Percentiles rank a stretch among this genome's conserved stretches.
Conservation (phyloP, 176 grass and related monocot species). For the Bonia amplexicaulis region DNA sequence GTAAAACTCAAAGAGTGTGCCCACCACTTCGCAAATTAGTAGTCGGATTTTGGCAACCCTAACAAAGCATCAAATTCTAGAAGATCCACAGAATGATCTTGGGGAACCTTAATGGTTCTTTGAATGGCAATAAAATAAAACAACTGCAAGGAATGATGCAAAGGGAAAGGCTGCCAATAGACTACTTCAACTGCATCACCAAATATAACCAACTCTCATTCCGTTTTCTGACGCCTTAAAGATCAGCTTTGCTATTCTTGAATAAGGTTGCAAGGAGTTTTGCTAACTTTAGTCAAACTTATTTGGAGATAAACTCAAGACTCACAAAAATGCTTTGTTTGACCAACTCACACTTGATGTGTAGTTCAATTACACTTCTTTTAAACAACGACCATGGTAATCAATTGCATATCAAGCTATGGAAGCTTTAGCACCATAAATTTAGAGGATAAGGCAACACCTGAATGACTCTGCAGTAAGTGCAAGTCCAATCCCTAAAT, state of each 20-base stretch:
- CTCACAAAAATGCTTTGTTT: neutral
- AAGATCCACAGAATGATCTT: neutral
- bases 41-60: neutral
- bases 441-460: slow-evolving; percentile 34
- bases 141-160: neutral
- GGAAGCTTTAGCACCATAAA: slow-evolving; percentile 1
- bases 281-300: neutral
- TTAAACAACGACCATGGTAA: neutral
- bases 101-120: neutral
- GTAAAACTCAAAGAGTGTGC: neutral
- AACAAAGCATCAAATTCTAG: neutral
- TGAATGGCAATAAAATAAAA: slow-evolving; percentile 24
- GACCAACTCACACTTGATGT: slow-evolving; percentile 15
- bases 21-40: neutral
- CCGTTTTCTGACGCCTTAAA: neutral
- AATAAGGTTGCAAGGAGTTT: neutral
- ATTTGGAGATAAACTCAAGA: neutral
- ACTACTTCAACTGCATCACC: slow-evolving; percentile 15
- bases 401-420: neutral
- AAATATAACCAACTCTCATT: slow-evolving; percentile 1
- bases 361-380: neutral
- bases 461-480: slow-evolving; percentile 82
- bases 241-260: neutral
- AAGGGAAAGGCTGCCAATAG: neutral
- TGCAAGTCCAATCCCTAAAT: slow-evolving; percentile 88